These are phyloP conservation scores for Syzygium aromaticum DNA, from an alignment of 345 rosid species.

Conservation along the genomic window DNA sequence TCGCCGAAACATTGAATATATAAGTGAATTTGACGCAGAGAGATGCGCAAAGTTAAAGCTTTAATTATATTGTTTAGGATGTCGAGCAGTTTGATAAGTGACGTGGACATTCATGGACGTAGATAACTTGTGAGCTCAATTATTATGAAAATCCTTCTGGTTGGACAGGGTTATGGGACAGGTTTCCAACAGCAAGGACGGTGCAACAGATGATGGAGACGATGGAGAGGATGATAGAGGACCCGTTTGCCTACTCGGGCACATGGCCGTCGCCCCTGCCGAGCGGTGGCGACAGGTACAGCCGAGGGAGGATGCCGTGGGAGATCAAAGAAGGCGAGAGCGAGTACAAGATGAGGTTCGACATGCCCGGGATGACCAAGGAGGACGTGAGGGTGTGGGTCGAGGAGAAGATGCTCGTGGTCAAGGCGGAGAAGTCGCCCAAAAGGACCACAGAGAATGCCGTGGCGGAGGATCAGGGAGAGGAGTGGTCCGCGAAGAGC, in stretches of 20 bases:
- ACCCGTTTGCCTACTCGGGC: conserved; percentile 23
- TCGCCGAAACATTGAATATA: background rate
- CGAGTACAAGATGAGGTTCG: conserved; percentile 58
- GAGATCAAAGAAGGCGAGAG: conserved; percentile 45
- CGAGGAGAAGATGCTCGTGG: conserved; percentile 48
- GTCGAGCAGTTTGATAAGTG: background rate
- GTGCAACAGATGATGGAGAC: conserved; percentile 67
- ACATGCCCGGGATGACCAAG: conserved; percentile 66
- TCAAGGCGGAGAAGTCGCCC: conserved; percentile 43
- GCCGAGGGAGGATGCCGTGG: conserved; percentile 63
- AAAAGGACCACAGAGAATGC: conserved; percentile 3
- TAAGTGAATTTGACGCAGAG: background rate
- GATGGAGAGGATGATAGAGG: conserved; percentile 53
- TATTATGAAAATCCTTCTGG: background rate
- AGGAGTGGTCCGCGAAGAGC: conserved; percentile 47
- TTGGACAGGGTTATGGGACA: conserved; percentile 27
- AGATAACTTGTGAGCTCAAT: background rate
- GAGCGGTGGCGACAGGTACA: conserved; percentile 11
- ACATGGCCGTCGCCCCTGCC: conserved; percentile 20
- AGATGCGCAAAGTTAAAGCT: background rate
- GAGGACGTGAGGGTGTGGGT: conserved; percentile 58
- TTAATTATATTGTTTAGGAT: background rate
- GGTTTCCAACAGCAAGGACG: conserved; percentile 50
- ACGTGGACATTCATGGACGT: background rate
- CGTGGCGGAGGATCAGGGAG: conserved; percentile 20